Conservation (phyloP, 257 asterid species). For the Vinca minor region DNA sequence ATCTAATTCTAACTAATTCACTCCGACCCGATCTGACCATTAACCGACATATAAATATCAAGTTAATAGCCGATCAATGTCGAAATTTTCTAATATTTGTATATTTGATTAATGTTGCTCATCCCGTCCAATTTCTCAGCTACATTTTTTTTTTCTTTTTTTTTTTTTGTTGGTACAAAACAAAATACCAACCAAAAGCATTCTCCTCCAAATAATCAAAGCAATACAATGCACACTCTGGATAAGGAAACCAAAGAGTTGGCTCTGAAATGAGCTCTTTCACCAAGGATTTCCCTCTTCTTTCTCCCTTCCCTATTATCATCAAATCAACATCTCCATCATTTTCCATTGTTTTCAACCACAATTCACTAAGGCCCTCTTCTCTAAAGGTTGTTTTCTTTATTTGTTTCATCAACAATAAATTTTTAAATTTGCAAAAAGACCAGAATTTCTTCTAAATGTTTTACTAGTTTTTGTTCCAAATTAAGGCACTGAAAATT, state of each 20-base stretch:
- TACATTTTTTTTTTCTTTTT: too few species aligned
- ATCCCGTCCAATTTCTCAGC: too few species aligned
- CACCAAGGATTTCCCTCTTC: conserved; percentile 49
- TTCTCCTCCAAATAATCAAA: conserved; percentile 1
- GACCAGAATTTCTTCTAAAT: not conserved
- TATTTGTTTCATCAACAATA: not conserved
- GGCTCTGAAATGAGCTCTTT: conserved; percentile 53
- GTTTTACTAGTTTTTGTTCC: not conserved
- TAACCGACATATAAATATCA: too few species aligned
- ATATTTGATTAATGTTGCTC: too few species aligned
- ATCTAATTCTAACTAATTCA: too few species aligned
- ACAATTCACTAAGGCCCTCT: not conserved
- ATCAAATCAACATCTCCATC: conserved; percentile 14
- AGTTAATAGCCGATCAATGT: too few species aligned
- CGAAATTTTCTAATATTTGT: too few species aligned
- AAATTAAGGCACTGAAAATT: conserved; percentile 25
- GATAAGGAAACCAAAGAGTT: conserved; percentile 29
- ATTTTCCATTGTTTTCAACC: conserved; percentile 25
- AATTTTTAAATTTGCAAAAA: not conserved
- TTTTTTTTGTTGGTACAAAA: too few species aligned
- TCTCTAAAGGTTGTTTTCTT: conserved; percentile 9
- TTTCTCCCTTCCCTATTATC: conserved; percentile 20
- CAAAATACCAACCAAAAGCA: not conserved
- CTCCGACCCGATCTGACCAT: too few species aligned
- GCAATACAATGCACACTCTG: conserved; percentile 22